Percentiles rank a stretch among this genome's conserved stretches.
Evolutionary conservation across 2,329 filamentous ascomycete species (phyloP).

Genomic region (Ophiobolus disseminans): DNA sequence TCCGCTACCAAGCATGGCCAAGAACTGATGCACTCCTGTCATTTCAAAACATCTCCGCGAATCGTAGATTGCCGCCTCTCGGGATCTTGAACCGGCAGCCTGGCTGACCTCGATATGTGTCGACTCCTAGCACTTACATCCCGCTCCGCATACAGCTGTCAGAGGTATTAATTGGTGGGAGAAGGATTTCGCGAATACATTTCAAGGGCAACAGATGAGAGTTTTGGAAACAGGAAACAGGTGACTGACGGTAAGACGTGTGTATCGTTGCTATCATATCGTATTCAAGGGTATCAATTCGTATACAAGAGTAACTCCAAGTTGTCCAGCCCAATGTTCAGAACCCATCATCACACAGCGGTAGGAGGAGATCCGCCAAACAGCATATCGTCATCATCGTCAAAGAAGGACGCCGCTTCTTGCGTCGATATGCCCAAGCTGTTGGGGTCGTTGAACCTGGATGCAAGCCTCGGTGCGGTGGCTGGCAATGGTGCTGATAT

Average conservation of each 20-base stretch:
- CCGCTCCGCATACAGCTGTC: too few species aligned
- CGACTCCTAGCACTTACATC: too few species aligned
- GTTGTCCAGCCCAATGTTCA: too few species aligned
- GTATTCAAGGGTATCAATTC: background rate
- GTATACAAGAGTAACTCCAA: background rate
- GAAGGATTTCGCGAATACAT: too few species aligned
- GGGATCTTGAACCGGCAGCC: too few species aligned
- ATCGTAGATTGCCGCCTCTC: background rate
- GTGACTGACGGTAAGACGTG: too few species aligned
- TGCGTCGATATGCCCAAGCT: slow-evolving; percentile 38
- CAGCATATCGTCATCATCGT: slow-evolving; percentile 27
- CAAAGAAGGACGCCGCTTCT: slow-evolving; percentile 35
- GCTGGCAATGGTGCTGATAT: background rate
- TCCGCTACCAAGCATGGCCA: slow-evolving; percentile 5
- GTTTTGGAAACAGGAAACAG: too few species aligned
- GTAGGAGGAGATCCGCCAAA: slow-evolving; percentile 34
- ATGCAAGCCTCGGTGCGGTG: background rate
- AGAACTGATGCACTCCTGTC: background rate
- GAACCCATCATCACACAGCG: slow-evolving; percentile 13
- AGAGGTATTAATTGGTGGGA: too few species aligned
- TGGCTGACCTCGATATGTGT: too few species aligned
- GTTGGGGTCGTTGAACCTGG: slow-evolving; percentile 6
- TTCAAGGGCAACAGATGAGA: too few species aligned
- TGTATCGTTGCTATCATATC: too few species aligned
- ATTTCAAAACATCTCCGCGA: slow-evolving; percentile 7